Evolutionary conservation across 2,329 filamentous ascomycete genomes (phyloP).

Genomic region (Pseudogymnoascus sp.): DNA sequence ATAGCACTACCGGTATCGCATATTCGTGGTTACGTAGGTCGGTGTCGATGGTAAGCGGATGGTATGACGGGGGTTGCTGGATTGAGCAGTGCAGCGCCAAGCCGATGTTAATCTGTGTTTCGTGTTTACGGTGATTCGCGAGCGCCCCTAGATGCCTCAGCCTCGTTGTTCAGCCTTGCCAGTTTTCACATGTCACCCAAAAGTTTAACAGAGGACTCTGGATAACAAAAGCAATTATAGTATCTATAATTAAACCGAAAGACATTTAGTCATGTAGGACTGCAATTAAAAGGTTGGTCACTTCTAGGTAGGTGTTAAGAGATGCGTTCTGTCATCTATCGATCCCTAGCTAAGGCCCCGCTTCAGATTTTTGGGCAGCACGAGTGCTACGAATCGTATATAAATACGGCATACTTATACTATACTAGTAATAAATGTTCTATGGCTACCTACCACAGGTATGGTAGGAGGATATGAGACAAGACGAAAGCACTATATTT

Average conservation of each 20-base stretch:
- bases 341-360: too few relatives aligned
- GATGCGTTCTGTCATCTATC: too few relatives aligned
- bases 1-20: constrained; percentile 1
- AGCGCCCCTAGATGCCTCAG: background rate
- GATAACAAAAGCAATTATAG: too few relatives aligned
- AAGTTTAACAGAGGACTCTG: background rate
- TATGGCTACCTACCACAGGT: background rate
- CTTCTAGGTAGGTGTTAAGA: too few relatives aligned
- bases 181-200: background rate
- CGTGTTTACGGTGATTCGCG: background rate
- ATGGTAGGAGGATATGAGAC: background rate
- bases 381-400: background rate
- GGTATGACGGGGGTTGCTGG: background rate
- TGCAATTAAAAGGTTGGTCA: too few relatives aligned
- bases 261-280: too few relatives aligned
- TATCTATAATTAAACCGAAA: too few relatives aligned
- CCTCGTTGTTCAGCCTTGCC: background rate
- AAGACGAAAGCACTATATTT: background rate
- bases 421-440: background rate
- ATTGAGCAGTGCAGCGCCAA: background rate
- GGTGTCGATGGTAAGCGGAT: background rate
- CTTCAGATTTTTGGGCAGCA: background rate
- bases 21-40: background rate
- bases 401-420: background rate
- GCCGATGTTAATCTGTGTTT: background rate